Conservation (phyloP, 1,139 yeast species). For the Blastobotrys serpentis region DNA sequence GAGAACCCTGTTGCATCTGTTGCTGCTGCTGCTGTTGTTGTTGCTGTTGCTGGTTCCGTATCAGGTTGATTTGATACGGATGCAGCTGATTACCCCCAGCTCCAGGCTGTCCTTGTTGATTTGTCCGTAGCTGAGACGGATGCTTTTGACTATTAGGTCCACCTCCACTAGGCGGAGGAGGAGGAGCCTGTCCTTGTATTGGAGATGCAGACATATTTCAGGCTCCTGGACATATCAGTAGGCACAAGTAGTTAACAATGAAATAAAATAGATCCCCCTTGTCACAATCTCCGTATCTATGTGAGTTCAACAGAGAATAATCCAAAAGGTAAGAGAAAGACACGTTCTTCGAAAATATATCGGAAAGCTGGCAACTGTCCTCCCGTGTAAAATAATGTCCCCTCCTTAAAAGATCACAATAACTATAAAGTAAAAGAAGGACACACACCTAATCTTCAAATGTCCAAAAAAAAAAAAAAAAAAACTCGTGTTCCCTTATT, state of each 20-base stretch:
- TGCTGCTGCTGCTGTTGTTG: constrained; percentile 16
- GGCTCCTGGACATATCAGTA: background rate
- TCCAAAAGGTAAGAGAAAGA: no score
- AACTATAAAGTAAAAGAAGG: background rate
- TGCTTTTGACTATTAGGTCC: constrained; percentile 16
- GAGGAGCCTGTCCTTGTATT: constrained; percentile 25
- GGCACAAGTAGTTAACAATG: background rate
- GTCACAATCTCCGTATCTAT: no score
- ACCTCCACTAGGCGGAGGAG: constrained; percentile 25
- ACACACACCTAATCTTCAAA: background rate
- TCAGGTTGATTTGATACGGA: constrained; percentile 12
- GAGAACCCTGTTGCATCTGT: background rate
- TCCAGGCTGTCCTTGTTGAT: constrained; percentile 19
- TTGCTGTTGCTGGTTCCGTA: constrained; percentile 16
- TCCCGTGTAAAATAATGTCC: no score
- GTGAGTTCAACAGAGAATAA: no score
- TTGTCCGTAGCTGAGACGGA: constrained; percentile 18
- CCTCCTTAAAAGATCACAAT: no score
- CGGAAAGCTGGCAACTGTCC: no score
- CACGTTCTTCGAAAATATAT: no score
- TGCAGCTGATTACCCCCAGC: constrained; percentile 8
- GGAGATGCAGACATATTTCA: constrained; percentile 29
- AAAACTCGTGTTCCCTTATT: no score
- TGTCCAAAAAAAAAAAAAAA: background rate
- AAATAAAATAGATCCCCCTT: no score